These are phyloP conservation scores for Cystobasidium ongulense DNA, from an alignment of 768 basidiomycete genomes.

Conservation along the genomic window DNA sequence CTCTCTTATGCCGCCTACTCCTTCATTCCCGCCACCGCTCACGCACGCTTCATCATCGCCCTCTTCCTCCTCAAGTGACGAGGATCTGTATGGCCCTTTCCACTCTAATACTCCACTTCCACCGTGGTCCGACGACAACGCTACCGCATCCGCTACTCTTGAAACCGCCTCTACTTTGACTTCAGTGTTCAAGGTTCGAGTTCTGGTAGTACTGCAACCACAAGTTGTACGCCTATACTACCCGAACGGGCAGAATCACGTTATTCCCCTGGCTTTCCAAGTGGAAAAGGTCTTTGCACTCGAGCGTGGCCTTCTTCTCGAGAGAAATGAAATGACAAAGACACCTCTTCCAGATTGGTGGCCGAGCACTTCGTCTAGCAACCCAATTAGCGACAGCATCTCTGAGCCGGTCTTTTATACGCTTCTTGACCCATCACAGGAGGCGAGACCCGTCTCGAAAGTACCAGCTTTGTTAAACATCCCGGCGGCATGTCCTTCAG, in stretches of 20 bases:
- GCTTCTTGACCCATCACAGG: slow-evolving; percentile 1
- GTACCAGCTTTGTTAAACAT: neutral
- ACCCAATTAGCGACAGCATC: neutral
- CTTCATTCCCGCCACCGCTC: neutral
- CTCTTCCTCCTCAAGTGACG: neutral
- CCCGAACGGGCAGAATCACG: neutral
- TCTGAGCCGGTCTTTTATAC: neutral
- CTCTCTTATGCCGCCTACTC: neutral
- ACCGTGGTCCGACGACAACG: slow-evolving; percentile 25
- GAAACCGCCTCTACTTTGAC: neutral
- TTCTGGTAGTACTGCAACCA: slow-evolving; percentile 1
- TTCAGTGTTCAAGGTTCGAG: slow-evolving; percentile 1
- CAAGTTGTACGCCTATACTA: slow-evolving; percentile 6
- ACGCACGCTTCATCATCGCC: neutral
- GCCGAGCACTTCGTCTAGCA: neutral
- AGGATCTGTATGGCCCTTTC: slow-evolving; percentile 14
- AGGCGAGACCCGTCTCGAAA: neutral
- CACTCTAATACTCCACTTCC: neutral
- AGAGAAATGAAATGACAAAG: neutral
- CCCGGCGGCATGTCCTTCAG: neutral
- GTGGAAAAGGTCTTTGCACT: neutral
- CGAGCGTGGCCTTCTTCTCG: slow-evolving; percentile 10
- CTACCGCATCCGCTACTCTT: neutral
- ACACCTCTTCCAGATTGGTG: neutral
- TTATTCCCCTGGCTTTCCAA: neutral